A percentile compares a stretch with the other conserved stretches of the same genome.
phyloP scores from a whole-genome alignment of 176 grass and related monocot genomes.

The Oryza glaberrima region DNA sequence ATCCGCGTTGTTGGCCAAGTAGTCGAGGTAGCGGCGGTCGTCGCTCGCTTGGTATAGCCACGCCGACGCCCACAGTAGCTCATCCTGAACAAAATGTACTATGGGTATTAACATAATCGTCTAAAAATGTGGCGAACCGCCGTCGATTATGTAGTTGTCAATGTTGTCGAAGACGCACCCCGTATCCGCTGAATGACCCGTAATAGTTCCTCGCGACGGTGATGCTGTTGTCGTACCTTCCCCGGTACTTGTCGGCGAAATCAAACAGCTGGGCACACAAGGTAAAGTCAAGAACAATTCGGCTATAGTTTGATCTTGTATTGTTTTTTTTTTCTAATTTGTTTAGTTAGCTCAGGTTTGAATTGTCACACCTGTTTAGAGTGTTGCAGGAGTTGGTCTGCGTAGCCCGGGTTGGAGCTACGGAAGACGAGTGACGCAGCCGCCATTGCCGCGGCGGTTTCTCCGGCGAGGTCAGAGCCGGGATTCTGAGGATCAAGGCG shows the following conservation, averaged over 20 bases:
- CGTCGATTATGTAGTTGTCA: neutral
- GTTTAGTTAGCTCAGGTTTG: neutral
- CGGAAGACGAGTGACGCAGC: conserved; percentile 78
- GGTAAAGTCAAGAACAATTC: neutral
- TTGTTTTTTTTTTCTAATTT: neutral
- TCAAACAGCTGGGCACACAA: conserved; percentile 61
- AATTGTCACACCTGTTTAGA: conserved; percentile 55
- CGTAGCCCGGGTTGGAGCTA: conserved; percentile 64
- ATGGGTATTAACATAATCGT: too few species aligned
- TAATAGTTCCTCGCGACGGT: conserved; percentile 61
- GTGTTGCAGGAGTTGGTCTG: conserved; percentile 62
- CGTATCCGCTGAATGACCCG: conserved; percentile 73
- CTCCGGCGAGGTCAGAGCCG: conserved; percentile 83
- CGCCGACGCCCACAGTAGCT: conserved; percentile 85
- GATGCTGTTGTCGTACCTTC: conserved; percentile 89
- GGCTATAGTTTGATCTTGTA: neutral
- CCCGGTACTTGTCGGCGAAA: conserved; percentile 86
- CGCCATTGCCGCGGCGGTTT: conserved; percentile 88
- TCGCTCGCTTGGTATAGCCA: conserved; percentile 70
- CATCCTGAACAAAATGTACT: conserved; percentile 52
- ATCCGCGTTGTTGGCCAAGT: conserved; percentile 69
- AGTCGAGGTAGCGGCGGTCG: conserved; percentile 70
- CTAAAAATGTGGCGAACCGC: neutral
- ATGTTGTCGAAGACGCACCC: conserved; percentile 32
- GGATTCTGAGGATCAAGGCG: conserved; percentile 69